Evolutionary conservation across 345 rosid species (phyloP).

Genomic region (Cochlearia excelsa): DNA sequence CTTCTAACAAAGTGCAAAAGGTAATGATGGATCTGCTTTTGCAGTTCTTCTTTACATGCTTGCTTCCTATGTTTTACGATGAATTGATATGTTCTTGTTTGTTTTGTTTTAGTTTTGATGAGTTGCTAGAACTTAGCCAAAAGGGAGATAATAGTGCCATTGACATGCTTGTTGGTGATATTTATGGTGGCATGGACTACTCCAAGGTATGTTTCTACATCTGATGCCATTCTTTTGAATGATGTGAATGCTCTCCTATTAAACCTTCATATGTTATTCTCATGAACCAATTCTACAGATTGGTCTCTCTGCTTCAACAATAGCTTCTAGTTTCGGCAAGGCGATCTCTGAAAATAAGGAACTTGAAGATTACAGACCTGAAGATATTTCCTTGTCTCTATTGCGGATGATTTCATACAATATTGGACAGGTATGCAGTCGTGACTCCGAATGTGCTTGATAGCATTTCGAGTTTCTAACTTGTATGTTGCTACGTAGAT

Average conservation of each 20-base stretch:
- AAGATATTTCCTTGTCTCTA: constrained; percentile 94
- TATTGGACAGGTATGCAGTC: constrained; percentile 79
- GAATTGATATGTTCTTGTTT: constrained; percentile 27
- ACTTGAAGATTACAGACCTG: constrained; percentile 87
- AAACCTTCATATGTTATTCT: neutral
- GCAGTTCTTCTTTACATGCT: neutral
- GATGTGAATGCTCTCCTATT: constrained; percentile 10
- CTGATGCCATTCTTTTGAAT: constrained; percentile 1
- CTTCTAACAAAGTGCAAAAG: constrained; percentile 92
- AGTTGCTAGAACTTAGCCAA: constrained; percentile 93
- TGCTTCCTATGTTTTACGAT: constrained; percentile 2
- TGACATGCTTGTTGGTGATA: constrained; percentile 99
- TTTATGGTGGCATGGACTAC: constrained; percentile 96
- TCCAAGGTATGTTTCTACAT: constrained; percentile 56
- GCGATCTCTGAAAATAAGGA: constrained; percentile 89
- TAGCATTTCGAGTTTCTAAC: constrained; percentile 8
- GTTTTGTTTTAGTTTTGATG: constrained; percentile 69
- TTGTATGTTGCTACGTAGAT: constrained; percentile 50
- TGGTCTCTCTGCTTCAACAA: constrained; percentile 96
- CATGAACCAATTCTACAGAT: constrained; percentile 46
- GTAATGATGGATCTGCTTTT: constrained; percentile 39
- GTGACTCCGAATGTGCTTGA: constrained; percentile 9
- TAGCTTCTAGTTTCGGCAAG: constrained; percentile 99
- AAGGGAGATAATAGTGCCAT: constrained; percentile 88
- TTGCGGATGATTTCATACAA: constrained; percentile 98